These are phyloP conservation scores for Neurospora africana DNA, from an alignment of 495 filamentous ascomycete genomes.

Conservation along the genomic window DNA sequence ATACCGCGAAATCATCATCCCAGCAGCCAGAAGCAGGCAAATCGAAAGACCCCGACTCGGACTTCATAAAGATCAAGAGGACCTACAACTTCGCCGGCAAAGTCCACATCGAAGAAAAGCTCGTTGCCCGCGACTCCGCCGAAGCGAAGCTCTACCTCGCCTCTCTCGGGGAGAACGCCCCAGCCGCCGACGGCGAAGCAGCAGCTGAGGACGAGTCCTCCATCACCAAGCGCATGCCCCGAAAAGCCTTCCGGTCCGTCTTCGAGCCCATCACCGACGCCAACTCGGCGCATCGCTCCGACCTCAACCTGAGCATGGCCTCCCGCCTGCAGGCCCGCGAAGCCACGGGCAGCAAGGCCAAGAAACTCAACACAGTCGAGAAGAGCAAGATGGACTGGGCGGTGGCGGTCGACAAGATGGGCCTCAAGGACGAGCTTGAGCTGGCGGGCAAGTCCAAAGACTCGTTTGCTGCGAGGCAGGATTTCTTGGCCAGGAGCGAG, in stretches of 20 bases:
- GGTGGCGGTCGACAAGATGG: slow-evolving; percentile 82
- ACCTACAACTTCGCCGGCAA: slow-evolving; percentile 90
- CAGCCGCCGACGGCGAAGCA: slow-evolving; percentile 2
- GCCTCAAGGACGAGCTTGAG: slow-evolving; percentile 83
- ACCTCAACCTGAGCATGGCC: slow-evolving; percentile 40
- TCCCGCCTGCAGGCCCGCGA: slow-evolving; percentile 30
- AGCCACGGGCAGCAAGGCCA: slow-evolving; percentile 41
- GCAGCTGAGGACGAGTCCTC: slow-evolving; percentile 19
- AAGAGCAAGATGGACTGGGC: slow-evolving; percentile 95
- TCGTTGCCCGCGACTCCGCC: slow-evolving; percentile 65
- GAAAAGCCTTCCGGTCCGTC: slow-evolving; percentile 59
- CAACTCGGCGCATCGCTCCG: slow-evolving; percentile 30
- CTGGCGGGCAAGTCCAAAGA: slow-evolving; percentile 74
- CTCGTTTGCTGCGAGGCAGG: slow-evolving; percentile 72
- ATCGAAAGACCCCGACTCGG: slow-evolving; percentile 1
- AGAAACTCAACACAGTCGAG: slow-evolving; percentile 91
- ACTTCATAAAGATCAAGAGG: slow-evolving; percentile 72
- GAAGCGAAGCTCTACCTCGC: slow-evolving; percentile 71
- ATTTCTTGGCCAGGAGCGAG: slow-evolving; percentile 80
- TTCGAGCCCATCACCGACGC: slow-evolving; percentile 64
- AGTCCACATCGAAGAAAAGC: slow-evolving; percentile 69
- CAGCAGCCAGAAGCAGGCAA: slow-evolving; percentile 14
- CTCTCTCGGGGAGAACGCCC: slow-evolving; percentile 30
- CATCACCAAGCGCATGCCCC: slow-evolving; percentile 46
- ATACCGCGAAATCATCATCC: slow-evolving; percentile 9